Evolutionary conservation across 441 rosid genomes (phyloP), one percentile per base, ranked within the genome.

Genomic region (Dalechampia spathulata): DNA sequence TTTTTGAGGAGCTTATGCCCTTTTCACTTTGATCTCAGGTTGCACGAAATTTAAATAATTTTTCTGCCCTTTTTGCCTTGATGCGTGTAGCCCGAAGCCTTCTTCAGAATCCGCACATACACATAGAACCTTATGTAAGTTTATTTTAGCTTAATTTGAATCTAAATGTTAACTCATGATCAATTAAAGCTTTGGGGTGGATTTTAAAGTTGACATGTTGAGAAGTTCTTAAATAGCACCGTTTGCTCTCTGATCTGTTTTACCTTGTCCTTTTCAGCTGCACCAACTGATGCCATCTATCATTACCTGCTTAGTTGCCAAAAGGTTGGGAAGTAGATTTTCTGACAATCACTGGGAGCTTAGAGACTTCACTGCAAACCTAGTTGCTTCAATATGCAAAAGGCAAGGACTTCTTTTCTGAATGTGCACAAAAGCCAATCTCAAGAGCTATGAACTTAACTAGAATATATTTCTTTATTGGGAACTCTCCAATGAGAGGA

Each of bases 231-330:
- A 21, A 22, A 21, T 1, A 38, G 55, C 47, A 25, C 4, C 21
- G 51, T 41, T 22, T 37, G 7, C 19, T 21, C 11, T 46, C 49
- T 68, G 22, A 57, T 59, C 14, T 45, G 12, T 4, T 32, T 36
- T 30, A 41, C 8, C 38, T 49, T 28, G 16, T 58, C 39, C 65
- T 65, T 64, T 58, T 37, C 91, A 93, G 99, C 85, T 93, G 17
- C 97, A 93, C 75, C 96, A 89, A 70, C 74, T 89, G 86, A 87
- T 89, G 95, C 96, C 97, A 44, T 82, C 96, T 66, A 86, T 85
- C 60, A 76, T 89, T 55, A 93, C 99, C 56, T 93, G 99, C 82
- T 78, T 89, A 52, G 96, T 93, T 48, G 86, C 93, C 20, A 93
- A 78, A 72, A 83, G 80, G 77, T 75, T 90, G 74, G 97, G 99